These are phyloP conservation scores for Diplodia corticola DNA, from an alignment of 2,329 filamentous ascomycete species.

Conservation along the genomic window DNA sequence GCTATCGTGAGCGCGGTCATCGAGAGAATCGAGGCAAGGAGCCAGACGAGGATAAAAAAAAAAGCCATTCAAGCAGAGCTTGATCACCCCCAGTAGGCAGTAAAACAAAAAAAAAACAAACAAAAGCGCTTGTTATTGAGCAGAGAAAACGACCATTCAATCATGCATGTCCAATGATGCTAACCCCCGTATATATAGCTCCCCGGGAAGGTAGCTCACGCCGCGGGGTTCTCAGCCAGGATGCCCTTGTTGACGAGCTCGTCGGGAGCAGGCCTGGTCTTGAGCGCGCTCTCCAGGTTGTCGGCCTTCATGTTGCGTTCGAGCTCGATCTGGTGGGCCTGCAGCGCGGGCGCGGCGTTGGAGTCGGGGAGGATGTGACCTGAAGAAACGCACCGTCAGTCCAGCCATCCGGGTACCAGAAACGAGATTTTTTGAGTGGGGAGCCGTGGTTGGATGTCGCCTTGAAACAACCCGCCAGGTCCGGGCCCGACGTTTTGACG, in stretches of 20 bases:
- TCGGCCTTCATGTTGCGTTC: conserved; percentile 86
- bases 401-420: not conserved
- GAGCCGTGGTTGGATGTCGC: not conserved
- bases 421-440: not conserved
- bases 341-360: conserved; percentile 73
- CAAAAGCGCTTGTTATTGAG: not conserved
- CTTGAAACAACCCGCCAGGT: not conserved
- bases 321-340: conserved; percentile 79
- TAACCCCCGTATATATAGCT: not conserved
- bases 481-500: not conserved
- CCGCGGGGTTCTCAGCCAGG: conserved; percentile 50
- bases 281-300: conserved; percentile 82
- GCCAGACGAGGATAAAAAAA: not conserved
- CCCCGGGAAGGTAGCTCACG: not conserved
- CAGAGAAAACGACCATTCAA: conserved; percentile 2
- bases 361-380: conserved; percentile 85
- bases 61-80: not conserved
- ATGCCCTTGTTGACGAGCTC: conserved; percentile 78
- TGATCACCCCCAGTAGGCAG: not conserved
- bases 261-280: conserved; percentile 73
- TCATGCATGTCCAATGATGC: conserved; percentile 3
- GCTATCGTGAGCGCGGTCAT: not conserved
- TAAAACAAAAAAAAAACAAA: not conserved
- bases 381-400: conserved; percentile 39
- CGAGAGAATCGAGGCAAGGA: not conserved